Percentiles rank a stretch among this genome's conserved stretches.
phyloP scores from a whole-genome alignment of 2,329 filamentous ascomycete species.

The Curvularia lunata region DNA sequence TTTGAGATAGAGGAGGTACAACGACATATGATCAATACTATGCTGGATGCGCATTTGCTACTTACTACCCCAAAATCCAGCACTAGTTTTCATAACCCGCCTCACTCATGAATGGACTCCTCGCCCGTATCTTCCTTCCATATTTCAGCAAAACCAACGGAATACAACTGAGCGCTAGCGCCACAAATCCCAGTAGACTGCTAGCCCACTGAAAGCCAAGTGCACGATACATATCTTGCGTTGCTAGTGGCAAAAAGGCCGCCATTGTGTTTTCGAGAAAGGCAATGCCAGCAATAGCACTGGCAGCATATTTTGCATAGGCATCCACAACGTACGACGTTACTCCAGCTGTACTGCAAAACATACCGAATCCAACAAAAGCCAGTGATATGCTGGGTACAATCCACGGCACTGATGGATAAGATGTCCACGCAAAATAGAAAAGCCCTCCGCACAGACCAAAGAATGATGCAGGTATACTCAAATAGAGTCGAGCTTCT shows the following conservation, averaged over 20 bases:
- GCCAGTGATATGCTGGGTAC: conserved; percentile 55
- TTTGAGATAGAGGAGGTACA: not conserved
- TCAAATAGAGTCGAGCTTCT: conserved; percentile 56
- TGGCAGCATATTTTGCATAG: conserved; percentile 59
- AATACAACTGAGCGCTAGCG: conserved; percentile 52
- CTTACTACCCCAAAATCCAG: no score
- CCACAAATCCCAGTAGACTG: conserved; percentile 54
- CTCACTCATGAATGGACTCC: conserved; percentile 50
- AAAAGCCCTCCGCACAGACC: conserved; percentile 59
- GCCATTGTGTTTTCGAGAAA: conserved; percentile 59
- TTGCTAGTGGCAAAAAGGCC: conserved; percentile 57
- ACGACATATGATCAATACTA: not conserved
- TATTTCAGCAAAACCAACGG: conserved; percentile 55
- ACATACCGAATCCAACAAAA: conserved; percentile 59
- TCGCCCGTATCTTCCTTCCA: conserved; percentile 50
- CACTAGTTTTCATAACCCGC: conserved; percentile 27
- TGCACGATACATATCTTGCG: conserved; percentile 56
- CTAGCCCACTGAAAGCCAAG: conserved; percentile 60
- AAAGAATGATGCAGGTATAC: conserved; percentile 53
- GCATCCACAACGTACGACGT: conserved; percentile 59
- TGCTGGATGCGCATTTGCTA: no score
- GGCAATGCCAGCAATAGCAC: conserved; percentile 57
- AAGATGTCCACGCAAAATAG: conserved; percentile 59
- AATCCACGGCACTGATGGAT: conserved; percentile 54
- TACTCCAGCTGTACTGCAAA: conserved; percentile 54